Percentiles rank a stretch among this genome's conserved stretches.
phyloP scores from a whole-genome alignment of 2,329 filamentous ascomycete genomes.

The Aciculosporium take region DNA sequence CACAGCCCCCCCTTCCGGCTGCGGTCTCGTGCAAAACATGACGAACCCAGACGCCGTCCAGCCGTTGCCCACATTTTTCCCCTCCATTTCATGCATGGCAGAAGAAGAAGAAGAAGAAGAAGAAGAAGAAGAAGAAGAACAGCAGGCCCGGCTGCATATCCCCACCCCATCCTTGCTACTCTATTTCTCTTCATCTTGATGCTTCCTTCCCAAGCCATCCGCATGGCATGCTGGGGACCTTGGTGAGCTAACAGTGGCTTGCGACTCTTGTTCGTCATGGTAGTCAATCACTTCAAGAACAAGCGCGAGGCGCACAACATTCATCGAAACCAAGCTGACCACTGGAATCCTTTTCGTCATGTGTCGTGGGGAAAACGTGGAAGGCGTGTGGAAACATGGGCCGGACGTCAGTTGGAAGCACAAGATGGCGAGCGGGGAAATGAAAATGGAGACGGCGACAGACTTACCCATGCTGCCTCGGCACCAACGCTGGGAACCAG shows the following conservation, averaged over 20 bases:
- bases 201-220: neutral
- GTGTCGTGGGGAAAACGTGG: conserved; percentile 20
- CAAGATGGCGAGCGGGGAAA: conserved; percentile 12
- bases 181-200: neutral
- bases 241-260: conserved; percentile 6
- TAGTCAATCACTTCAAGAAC: conserved; percentile 32
- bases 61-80: conserved; percentile 1
- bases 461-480: conserved; percentile 21
- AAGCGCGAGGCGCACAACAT: conserved; percentile 30
- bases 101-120: too few species aligned
- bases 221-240: neutral
- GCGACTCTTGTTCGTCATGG: conserved; percentile 8
- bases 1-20: neutral
- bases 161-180: neutral
- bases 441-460: conserved; percentile 12
- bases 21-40: neutral
- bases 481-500: conserved; percentile 15
- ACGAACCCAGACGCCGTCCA: neutral
- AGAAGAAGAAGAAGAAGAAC: too few species aligned
- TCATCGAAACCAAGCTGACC: conserved; percentile 24
- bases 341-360: conserved; percentile 32
- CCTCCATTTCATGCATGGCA: neutral
- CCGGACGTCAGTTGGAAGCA: conserved; percentile 19
- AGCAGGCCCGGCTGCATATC: neutral
- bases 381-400: conserved; percentile 21